Evolutionary conservation across 352 stramenopile species (phyloP).

Genomic region (Globisporangium splendens): DNA sequence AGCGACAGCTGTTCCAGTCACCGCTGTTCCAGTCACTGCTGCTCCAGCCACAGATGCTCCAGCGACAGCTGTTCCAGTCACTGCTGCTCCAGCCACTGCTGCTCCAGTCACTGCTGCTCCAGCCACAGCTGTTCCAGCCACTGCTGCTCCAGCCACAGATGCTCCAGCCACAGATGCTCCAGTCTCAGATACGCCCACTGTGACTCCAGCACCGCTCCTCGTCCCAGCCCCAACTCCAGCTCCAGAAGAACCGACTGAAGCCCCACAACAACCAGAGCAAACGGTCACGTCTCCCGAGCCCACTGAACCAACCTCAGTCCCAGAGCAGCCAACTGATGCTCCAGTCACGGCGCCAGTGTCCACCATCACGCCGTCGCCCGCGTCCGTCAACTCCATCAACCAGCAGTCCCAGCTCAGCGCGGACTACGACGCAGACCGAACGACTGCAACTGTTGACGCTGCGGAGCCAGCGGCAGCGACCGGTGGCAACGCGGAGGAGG

Average conservation of each 20-base stretch:
- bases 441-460: background rate
- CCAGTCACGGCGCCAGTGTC: slow-evolving; percentile 6
- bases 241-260: background rate
- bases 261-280: no score
- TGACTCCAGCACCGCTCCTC: background rate
- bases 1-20: background rate
- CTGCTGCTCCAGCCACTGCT: background rate
- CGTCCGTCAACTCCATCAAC: slow-evolving; percentile 12
- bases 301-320: background rate
- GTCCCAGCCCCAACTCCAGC: background rate
- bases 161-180: no score
- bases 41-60: no score
- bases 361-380: background rate
- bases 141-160: background rate
- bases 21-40: background rate
- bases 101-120: no score
- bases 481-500: no score
- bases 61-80: background rate
- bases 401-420: slow-evolving; percentile 3
- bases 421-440: background rate
- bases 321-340: background rate
- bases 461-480: no score
- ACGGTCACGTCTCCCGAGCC: background rate
- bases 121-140: background rate
- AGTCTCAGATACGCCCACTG: background rate